Evolutionary conservation across 192 early-diverging fungal species (phyloP), one percentile per base, ranked within the genome.

Genomic region (Funneliformis geosporum): DNA sequence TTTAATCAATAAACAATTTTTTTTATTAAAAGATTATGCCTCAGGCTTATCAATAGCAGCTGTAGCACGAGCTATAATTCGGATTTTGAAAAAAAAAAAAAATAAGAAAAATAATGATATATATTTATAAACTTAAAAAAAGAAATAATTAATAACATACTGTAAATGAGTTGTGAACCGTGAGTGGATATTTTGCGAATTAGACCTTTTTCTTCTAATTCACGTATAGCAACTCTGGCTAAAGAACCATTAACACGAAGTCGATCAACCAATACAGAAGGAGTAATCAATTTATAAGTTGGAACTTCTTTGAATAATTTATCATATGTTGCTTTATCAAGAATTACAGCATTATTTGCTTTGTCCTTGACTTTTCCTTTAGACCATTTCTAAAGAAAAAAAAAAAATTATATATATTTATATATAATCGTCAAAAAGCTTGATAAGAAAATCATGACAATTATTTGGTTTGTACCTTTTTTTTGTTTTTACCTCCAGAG

Each of bases 331-430:
- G 95, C 86, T 87, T 97, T 95, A 90, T 98, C 95, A 83, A 99
- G 95, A 87, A 93, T 87, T 83, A 99, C 97, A 85, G 94, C 90
- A 93, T 99, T 99, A 95, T 99, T 98, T 86, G 97, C 94, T 95
- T 99, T 99, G 87, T 99, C 98, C 96, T 99, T 98, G 79, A 97
- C 95, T 92, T 97, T 97, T 84, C 95, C 95, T 92, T 96, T 96
- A 80, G 98, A 99, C 98, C 98, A 99, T 95, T 99, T 99, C 97
- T 96, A 82, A 28, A 23, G 39, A 25, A 23, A 60, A n/a, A 23
- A 61, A 5, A 38, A 27, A 25, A n/a, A 9, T 21, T 77, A 27
- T 12, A 27, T 64, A 44, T 55, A 25, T 64, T 33, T 44, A 18
- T n/a, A 62, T 42, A 43, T 42, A 16, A 67, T 47, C 38, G 27